Percentiles rank a stretch among this genome's conserved stretches.
phyloP scores from a whole-genome alignment of 1,284 basidiomycete genomes.

The Coniferiporia weirii region DNA sequence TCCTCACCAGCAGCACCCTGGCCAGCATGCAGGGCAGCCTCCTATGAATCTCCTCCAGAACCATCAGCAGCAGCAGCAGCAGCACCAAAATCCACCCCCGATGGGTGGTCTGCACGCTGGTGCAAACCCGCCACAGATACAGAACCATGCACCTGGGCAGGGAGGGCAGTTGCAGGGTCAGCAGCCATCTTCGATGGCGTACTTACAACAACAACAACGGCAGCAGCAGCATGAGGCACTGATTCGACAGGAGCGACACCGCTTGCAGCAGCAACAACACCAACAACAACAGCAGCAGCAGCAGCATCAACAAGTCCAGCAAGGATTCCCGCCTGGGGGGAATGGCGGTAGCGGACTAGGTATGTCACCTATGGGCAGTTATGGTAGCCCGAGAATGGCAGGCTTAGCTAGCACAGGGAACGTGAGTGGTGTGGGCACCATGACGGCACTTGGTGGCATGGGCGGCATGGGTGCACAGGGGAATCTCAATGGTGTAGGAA shows the following conservation, averaged over 20 bases:
- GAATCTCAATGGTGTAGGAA: not conserved
- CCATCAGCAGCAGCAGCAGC: constrained; percentile 31
- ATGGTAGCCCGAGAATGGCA: constrained; percentile 2
- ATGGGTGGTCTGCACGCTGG: constrained; percentile 27
- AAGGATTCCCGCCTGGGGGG: not conserved
- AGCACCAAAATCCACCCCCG: constrained; percentile 27
- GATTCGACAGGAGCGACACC: constrained; percentile 14
- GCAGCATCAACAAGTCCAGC: constrained; percentile 3
- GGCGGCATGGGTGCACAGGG: constrained; percentile 2
- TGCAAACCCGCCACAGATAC: not conserved
- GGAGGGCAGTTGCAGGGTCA: constrained; percentile 10
- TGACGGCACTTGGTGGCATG: not conserved
- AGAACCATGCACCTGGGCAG: not conserved
- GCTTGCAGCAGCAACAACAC: constrained; percentile 21
- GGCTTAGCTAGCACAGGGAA: not conserved
- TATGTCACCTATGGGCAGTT: constrained; percentile 5
- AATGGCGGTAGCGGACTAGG: no score
- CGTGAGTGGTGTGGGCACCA: no score
- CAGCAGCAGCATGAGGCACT: constrained; percentile 28
- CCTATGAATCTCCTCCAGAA: constrained; percentile 36
- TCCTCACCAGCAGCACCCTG: constrained; percentile 26
- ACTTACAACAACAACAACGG: constrained; percentile 27
- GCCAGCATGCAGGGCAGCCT: constrained; percentile 29
- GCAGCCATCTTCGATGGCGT: constrained; percentile 7
- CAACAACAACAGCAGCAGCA: constrained; percentile 20